Percentiles rank a stretch among this genome's conserved stretches.
phyloP scores from a whole-genome alignment of 257 asterid species.

The Plantago elongata region DNA sequence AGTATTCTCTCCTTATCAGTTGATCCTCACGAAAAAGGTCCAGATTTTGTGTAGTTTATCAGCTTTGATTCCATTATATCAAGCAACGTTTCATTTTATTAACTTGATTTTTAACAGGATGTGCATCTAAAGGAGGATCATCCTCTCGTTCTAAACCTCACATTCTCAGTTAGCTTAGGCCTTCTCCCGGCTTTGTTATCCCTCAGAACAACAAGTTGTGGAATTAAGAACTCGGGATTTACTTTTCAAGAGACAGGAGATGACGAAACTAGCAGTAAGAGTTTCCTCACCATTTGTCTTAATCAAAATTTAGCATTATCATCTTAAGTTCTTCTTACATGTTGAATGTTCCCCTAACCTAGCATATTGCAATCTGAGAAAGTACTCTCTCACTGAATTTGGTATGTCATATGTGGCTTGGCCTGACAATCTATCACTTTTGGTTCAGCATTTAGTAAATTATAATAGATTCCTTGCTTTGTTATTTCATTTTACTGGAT shows the following conservation, averaged over 20 bases:
- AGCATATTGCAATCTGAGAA: not conserved
- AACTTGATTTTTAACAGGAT: constrained; percentile 52
- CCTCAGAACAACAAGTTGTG: constrained; percentile 81
- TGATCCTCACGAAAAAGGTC: constrained; percentile 69
- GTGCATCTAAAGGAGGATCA: constrained; percentile 74
- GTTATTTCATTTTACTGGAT: not conserved
- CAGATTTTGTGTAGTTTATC: constrained; percentile 20
- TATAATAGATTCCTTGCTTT: constrained; percentile 3
- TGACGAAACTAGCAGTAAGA: constrained; percentile 62
- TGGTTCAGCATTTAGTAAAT: constrained; percentile 4
- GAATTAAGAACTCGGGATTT: constrained; percentile 70
- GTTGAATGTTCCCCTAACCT: constrained; percentile 1
- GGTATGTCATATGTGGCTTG: not conserved
- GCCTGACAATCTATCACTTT: not conserved
- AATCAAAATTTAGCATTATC: too few species aligned
- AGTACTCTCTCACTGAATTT: not conserved
- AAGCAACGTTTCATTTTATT: constrained; percentile 17
- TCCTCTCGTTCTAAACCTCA: constrained; percentile 75
- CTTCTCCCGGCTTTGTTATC: constrained; percentile 75
- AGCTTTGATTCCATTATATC: constrained; percentile 13
- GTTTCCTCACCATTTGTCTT: constrained; percentile 15
- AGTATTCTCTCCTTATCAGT: constrained; percentile 44
- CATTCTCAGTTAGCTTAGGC: constrained; percentile 89
- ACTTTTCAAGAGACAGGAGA: constrained; percentile 62
- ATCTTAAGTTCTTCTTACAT: constrained; percentile 16